Evolutionary conservation across 2,329 filamentous ascomycete genomes (phyloP).

Genomic region (Neofusicoccum umdonicola): DNA sequence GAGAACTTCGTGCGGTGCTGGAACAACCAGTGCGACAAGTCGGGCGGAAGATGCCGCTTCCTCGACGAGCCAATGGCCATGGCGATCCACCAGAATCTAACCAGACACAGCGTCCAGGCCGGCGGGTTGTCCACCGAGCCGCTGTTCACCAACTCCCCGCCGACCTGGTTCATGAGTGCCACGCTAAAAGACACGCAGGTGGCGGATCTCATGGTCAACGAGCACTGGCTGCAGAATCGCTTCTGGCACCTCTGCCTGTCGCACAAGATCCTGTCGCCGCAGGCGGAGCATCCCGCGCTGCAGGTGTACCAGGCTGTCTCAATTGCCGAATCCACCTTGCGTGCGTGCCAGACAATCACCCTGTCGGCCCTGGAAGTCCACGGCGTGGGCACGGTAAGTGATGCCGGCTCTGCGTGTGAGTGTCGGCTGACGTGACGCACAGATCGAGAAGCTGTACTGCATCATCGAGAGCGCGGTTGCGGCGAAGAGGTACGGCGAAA

Average conservation of each 20-base stretch:
- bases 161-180: conserved; percentile 34
- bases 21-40: conserved; percentile 38
- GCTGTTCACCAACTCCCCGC: conserved; percentile 26
- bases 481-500: background rate
- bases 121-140: conserved; percentile 9
- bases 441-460: conserved; percentile 16
- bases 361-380: conserved; percentile 42
- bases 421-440: background rate
- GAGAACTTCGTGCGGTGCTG: conserved; percentile 45
- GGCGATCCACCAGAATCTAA: background rate
- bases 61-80: conserved; percentile 26
- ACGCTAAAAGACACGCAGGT: conserved; percentile 41
- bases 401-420: conserved; percentile 35
- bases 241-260: conserved; percentile 43
- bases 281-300: conserved; percentile 37
- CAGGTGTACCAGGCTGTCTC: conserved; percentile 36
- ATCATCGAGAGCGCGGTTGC: conserved; percentile 21
- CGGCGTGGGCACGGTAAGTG: conserved; percentile 41
- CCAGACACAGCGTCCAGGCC: conserved; percentile 20
- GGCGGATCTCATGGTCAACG: conserved; percentile 43
- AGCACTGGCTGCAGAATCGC: conserved; percentile 45
- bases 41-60: conserved; percentile 29
- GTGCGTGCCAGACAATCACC: conserved; percentile 33
- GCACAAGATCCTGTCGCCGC: conserved; percentile 27
- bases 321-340: conserved; percentile 35